Evolutionary conservation across 2,329 filamentous ascomycete species (phyloP).

Genomic region (Aspergillus bombycis): DNA sequence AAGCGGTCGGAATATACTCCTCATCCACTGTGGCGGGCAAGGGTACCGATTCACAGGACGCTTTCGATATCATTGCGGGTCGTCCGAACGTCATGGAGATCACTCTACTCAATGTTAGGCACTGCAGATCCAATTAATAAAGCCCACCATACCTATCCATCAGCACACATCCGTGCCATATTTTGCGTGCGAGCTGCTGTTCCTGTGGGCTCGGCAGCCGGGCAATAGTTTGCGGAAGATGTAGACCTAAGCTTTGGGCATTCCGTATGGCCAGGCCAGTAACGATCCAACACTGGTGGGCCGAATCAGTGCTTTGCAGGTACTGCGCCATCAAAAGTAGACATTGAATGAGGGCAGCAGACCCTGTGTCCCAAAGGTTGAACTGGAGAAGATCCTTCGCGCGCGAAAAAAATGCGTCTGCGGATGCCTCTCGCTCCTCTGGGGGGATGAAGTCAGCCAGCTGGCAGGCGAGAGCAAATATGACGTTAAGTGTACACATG

Average conservation of each 20-base stretch:
- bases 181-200: slow-evolving; percentile 33
- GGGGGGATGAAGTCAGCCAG: slow-evolving; percentile 46
- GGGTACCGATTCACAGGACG: slow-evolving; percentile 30
- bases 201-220: slow-evolving; percentile 29
- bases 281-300: slow-evolving; percentile 56
- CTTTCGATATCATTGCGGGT: slow-evolving; percentile 39
- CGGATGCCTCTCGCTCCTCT: slow-evolving; percentile 45
- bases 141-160: slow-evolving; percentile 36
- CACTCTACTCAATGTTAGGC: slow-evolving; percentile 24
- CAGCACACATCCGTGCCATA: slow-evolving; percentile 43
- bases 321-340: slow-evolving; percentile 54
- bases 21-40: slow-evolving; percentile 36
- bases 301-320: slow-evolving; percentile 52
- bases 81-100: slow-evolving; percentile 44
- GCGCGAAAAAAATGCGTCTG: slow-evolving; percentile 47
- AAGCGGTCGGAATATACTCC: slow-evolving; percentile 28
- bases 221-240: slow-evolving; percentile 45
- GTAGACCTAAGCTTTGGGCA: slow-evolving; percentile 52
- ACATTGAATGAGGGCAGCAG: slow-evolving; percentile 51
- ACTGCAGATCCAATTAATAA: neutral
- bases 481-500: slow-evolving; percentile 51
- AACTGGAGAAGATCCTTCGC: slow-evolving; percentile 49
- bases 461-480: slow-evolving; percentile 53
- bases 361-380: slow-evolving; percentile 48
- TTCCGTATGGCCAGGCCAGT: slow-evolving; percentile 52